phyloP scores from a whole-genome alignment of 768 basidiomycete genomes.

The Piloderma croceum region DNA sequence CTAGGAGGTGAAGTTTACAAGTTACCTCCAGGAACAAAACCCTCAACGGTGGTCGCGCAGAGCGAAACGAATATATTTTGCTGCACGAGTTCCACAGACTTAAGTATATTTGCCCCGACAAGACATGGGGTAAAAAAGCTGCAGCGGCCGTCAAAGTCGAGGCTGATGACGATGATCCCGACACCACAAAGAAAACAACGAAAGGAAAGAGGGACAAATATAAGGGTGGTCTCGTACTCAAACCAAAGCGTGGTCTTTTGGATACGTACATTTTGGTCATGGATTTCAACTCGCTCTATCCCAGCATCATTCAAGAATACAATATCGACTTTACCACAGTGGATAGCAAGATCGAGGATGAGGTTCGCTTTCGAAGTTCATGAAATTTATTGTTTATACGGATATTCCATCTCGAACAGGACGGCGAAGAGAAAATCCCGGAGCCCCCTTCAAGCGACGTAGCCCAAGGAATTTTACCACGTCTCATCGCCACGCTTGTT shows the following conservation, averaged over 20 bases:
- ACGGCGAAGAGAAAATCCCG: conserved; percentile 79
- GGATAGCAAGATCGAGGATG: conserved; percentile 58
- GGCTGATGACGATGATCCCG: conserved; percentile 49
- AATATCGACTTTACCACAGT: conserved; percentile 99
- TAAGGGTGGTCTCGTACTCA: conserved; percentile 97
- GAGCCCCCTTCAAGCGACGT: conserved; percentile 74
- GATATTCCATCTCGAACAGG: conserved; percentile 22
- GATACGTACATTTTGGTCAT: conserved; percentile 97
- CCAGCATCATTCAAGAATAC: conserved; percentile 98
- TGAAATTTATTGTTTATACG: neutral
- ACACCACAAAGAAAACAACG: conserved; percentile 49
- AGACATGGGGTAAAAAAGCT: conserved; percentile 75
- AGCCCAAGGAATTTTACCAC: conserved; percentile 85
- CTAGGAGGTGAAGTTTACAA: conserved; percentile 3
- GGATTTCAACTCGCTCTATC: conserved; percentile 99
- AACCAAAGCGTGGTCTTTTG: conserved; percentile 93
- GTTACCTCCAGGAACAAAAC: conserved; percentile 82
- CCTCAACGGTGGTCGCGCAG: conserved; percentile 93
- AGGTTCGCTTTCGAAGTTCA: conserved; percentile 31
- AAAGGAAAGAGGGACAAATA: conserved; percentile 89
- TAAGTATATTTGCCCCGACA: conserved; percentile 96
- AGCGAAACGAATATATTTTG: conserved; percentile 98
- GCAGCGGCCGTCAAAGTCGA: conserved; percentile 42
- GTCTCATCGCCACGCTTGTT: conserved; percentile 96
- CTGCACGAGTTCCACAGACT: conserved; percentile 95